A percentile compares a stretch with the other conserved stretches of the same genome.
Evolutionary conservation across 495 filamentous ascomycete species (phyloP).

Genomic region (Parathielavia appendiculata): DNA sequence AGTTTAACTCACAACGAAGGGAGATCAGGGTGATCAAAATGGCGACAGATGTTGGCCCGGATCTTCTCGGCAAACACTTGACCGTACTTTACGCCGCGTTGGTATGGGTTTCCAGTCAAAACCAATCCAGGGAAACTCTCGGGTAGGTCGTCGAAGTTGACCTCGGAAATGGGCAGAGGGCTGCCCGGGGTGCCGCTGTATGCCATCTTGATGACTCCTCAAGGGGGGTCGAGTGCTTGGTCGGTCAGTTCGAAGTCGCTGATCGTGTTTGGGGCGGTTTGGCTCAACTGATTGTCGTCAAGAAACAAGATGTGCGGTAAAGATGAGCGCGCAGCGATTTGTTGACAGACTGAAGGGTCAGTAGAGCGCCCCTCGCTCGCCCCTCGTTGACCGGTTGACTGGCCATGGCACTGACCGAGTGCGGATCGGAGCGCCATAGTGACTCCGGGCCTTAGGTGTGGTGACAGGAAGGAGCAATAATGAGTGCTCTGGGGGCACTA

Average conservation of each 20-base stretch:
- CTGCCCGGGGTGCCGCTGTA: not conserved
- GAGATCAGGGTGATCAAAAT: not conserved
- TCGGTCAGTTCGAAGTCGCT: not conserved
- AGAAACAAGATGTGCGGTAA: too few species aligned
- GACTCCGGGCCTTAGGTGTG: too few species aligned
- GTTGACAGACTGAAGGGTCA: too few species aligned
- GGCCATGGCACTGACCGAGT: too few species aligned
- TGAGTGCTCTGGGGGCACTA: too few species aligned
- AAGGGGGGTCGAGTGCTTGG: not conserved
- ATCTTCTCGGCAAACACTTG: constrained; percentile 1
- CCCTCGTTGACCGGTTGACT: too few species aligned
- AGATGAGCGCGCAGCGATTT: too few species aligned
- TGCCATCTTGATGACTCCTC: not conserved
- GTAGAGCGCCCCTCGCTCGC: too few species aligned
- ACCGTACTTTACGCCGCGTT: not conserved
- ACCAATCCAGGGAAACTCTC: not conserved
- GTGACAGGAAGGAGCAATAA: too few species aligned
- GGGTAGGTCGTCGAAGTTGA: not conserved
- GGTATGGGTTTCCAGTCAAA: not conserved
- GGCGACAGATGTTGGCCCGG: constrained; percentile 1
- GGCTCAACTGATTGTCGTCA: not conserved
- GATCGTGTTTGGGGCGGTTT: not conserved
- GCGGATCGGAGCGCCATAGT: too few species aligned
- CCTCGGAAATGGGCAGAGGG: not conserved
- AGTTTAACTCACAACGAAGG: not conserved